A percentile compares a stretch with the other conserved stretches of the same genome.
Conservation (phyloP, 2,329 filamentous ascomycete genomes). For the Colletotrichum sp. region DNA sequence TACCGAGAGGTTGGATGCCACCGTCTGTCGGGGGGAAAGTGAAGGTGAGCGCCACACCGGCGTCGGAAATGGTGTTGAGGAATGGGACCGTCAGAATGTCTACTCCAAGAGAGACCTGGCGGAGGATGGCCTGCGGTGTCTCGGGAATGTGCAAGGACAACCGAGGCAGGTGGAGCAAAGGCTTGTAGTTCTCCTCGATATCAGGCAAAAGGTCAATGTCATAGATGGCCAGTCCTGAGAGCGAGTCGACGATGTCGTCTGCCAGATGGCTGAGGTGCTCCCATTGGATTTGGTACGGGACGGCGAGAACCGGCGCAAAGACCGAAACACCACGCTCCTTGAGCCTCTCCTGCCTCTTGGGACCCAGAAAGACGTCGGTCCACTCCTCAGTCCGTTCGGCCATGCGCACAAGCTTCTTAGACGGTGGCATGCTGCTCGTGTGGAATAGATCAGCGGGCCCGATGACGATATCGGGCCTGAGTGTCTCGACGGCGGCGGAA, state of each 20-base stretch:
- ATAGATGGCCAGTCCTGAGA: conserved; percentile 81
- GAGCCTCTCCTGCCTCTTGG: conserved; percentile 37
- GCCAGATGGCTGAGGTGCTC: conserved; percentile 78
- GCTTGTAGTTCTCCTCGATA: conserved; percentile 59
- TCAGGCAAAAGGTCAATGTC: conserved; percentile 72
- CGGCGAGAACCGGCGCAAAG: conserved; percentile 74
- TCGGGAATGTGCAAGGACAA: conserved; percentile 74
- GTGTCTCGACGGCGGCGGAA: conserved; percentile 62
- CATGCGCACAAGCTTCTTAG: conserved; percentile 83
- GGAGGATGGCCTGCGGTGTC: conserved; percentile 78
- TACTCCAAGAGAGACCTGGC: conserved; percentile 76
- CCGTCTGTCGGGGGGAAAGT: conserved; percentile 57
- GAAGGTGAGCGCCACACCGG: conserved; percentile 85
- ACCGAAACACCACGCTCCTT: conserved; percentile 44
- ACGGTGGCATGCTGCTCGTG: conserved; percentile 56
- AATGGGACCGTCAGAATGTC: conserved; percentile 84
- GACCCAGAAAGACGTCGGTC: conserved; percentile 71
- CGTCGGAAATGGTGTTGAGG: conserved; percentile 75
- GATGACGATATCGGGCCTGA: conserved; percentile 82
- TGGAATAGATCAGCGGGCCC: conserved; percentile 74
- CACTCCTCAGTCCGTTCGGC: conserved; percentile 84
- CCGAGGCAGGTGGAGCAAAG: conserved; percentile 69
- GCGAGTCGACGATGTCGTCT: conserved; percentile 60
- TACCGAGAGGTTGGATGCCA: conserved; percentile 61
- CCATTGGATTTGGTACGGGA: conserved; percentile 76